Evolutionary conservation across 1,139 yeast genomes (phyloP), one percentile per base, ranked within the genome.

Genomic region (Candida freyschussii): DNA sequence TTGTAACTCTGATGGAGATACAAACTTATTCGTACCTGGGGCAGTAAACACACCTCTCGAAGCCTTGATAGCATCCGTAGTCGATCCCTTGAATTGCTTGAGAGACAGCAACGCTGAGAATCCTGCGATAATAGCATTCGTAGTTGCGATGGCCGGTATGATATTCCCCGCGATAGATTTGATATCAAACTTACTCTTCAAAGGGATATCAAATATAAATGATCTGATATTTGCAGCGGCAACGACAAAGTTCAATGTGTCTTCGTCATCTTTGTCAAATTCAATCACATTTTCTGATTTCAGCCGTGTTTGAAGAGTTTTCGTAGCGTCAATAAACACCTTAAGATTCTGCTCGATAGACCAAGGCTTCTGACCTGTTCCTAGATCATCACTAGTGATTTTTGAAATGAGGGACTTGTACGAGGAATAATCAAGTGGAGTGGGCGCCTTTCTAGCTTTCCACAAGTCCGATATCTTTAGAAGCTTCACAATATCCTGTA

Each of bases 111-210:
- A 56, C 11, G 87, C 78, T 17, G 94, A 81, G 41, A 87, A 72
- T 0, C 98, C 98, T 0, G 96, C 89, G 43, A 91, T 79, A 14
- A 91, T 80, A 1, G 98, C 97, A 56, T 93, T 93, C 9, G 97
- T 91, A 2, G 98, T 91, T 10, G 98, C 98, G 48, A 93, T 89
- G 0, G 98, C 98, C 0, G 99, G 98, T 32, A 93, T 91, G 50
- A 93, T 93, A 56, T 91, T 91, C 8, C 99, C 99, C 0, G 98
- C 98, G 48, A 89, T 87, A 54, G 93, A 77, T 56, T 93, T 93
- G 44, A 84, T 75, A 43, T 86, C 95, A 52, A 93, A 93, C 46
- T 85, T 82, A 12, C 95, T 68, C 55, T 83, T 81, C 36, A 67
- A 52, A 18, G 78, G 83, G 41, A 93, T 89, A 19, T 70, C 65